Percentiles rank a stretch among this genome's conserved stretches.
These are phyloP conservation scores for Magnaporthiopsis incrustans DNA, from an alignment of 2,329 filamentous ascomycete species.

Conservation along the genomic window DNA sequence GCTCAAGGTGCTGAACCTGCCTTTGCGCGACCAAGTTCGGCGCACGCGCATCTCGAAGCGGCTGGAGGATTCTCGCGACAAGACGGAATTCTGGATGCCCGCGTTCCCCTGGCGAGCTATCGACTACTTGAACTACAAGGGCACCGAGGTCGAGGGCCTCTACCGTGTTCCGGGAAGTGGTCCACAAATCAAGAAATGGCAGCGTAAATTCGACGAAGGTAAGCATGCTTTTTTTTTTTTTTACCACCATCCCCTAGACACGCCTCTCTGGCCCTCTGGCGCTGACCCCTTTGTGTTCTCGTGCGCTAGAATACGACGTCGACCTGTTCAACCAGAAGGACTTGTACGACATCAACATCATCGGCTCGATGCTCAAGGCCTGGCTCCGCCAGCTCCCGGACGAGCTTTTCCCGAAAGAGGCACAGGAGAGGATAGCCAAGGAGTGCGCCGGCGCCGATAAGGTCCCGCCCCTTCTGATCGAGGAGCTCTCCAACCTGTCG, in stretches of 20 bases:
- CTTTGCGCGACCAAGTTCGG: conserved; percentile 83
- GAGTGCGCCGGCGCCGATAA: conserved; percentile 72
- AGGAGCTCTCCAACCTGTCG: conserved; percentile 87
- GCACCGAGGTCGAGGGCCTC: conserved; percentile 85
- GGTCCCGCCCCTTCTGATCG: conserved; percentile 74
- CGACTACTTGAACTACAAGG: conserved; percentile 92
- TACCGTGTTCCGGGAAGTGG: conserved; percentile 90
- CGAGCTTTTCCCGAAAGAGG: conserved; percentile 80
- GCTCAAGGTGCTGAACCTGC: conserved; percentile 76
- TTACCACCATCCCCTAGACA: neutral
- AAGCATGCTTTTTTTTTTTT: conserved; percentile 25
- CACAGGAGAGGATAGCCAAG: conserved; percentile 71
- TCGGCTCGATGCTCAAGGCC: conserved; percentile 91
- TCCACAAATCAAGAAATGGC: conserved; percentile 87
- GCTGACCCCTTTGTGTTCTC: conserved; percentile 14
- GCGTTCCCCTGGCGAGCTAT: conserved; percentile 92
- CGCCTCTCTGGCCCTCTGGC: neutral
- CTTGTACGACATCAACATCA: conserved; percentile 92
- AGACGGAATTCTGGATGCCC: conserved; percentile 99
- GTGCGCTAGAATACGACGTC: conserved; percentile 65
- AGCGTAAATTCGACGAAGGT: conserved; percentile 83
- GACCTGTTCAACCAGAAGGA: conserved; percentile 82
- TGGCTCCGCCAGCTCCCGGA: conserved; percentile 94
- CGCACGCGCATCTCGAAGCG: conserved; percentile 84
- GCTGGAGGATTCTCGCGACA: conserved; percentile 80